Evolutionary conservation across 2,329 filamentous ascomycete species (phyloP).

Genomic region (Cladosporium cucumerinum): DNA sequence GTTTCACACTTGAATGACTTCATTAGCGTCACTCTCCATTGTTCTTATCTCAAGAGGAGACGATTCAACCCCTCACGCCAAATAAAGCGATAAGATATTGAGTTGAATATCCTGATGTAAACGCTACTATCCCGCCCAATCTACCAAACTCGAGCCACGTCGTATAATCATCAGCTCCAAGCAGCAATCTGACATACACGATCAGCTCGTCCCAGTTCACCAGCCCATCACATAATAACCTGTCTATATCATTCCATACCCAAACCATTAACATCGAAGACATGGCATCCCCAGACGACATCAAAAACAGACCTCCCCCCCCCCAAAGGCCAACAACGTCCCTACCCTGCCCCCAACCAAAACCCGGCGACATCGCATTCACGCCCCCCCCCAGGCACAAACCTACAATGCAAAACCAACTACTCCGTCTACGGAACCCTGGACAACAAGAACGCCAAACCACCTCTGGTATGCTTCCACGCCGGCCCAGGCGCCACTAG

Average conservation of each 20-base stretch:
- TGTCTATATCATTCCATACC: background rate
- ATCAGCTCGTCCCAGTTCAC: background rate
- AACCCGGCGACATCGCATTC: constrained; percentile 25
- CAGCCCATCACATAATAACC: no score
- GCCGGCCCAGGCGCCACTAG: constrained; percentile 47
- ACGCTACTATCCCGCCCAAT: background rate
- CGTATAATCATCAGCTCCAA: background rate
- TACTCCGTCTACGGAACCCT: constrained; percentile 41
- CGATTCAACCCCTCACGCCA: background rate
- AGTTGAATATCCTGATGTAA: background rate
- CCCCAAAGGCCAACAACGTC: background rate
- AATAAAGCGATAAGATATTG: background rate
- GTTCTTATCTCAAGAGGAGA: background rate
- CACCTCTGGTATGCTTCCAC: constrained; percentile 41
- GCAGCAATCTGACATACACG: background rate
- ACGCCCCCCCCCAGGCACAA: constrained; percentile 21
- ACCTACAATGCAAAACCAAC: constrained; percentile 39
- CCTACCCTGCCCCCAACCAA: background rate
- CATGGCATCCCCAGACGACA: background rate
- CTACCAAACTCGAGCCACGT: background rate
- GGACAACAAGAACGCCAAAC: constrained; percentile 14
- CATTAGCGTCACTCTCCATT: no score
- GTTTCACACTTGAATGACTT: background rate
- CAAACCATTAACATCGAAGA: background rate
- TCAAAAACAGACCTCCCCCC: background rate